Conservation (phyloP, 805 yeast genomes). For the Dipodascopsis uninucleata region DNA sequence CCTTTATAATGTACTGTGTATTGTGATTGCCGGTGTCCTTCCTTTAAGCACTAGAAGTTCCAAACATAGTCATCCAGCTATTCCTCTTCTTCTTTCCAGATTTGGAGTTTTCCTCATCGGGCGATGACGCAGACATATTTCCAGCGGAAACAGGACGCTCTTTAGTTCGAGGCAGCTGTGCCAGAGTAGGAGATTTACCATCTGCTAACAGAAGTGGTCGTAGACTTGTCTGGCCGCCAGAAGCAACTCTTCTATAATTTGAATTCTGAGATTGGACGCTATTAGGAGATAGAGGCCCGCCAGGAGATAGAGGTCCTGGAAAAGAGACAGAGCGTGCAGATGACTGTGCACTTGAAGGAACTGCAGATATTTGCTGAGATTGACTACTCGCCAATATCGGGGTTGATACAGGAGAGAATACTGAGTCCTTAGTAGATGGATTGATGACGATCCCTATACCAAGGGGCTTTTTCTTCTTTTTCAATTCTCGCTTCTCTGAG, state of each 20-base stretch:
- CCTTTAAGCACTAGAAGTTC: slow-evolving; percentile 47
- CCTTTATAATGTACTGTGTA: slow-evolving; percentile 95
- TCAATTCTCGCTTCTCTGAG: neutral
- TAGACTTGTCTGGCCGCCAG: slow-evolving; percentile 16
- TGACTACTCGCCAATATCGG: neutral
- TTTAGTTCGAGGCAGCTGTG: neutral
- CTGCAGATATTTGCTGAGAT: slow-evolving; percentile 1
- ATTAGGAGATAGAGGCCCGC: neutral
- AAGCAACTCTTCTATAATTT: slow-evolving; percentile 13
- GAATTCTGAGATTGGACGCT: neutral
- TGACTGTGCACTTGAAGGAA: too few relatives aligned
- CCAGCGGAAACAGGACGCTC: slow-evolving; percentile 1
- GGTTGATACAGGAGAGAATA: neutral
- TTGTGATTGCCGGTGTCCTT: slow-evolving; percentile 85
- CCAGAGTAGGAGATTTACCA: slow-evolving; percentile 5
- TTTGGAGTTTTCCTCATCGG: neutral
- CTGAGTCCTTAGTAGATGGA: neutral
- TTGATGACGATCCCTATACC: slow-evolving; percentile 17
- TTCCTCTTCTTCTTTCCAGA: slow-evolving; percentile 1
- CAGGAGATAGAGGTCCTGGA: too few relatives aligned
- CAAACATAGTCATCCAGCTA: slow-evolving; percentile 13
- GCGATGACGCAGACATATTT: neutral
- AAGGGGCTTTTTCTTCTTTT: neutral
- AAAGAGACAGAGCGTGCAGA: too few relatives aligned
- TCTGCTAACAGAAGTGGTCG: slow-evolving; percentile 12